Conservation (phyloP, 2,329 filamentous ascomycete genomes). For the Hansfordia pulvinata region DNA sequence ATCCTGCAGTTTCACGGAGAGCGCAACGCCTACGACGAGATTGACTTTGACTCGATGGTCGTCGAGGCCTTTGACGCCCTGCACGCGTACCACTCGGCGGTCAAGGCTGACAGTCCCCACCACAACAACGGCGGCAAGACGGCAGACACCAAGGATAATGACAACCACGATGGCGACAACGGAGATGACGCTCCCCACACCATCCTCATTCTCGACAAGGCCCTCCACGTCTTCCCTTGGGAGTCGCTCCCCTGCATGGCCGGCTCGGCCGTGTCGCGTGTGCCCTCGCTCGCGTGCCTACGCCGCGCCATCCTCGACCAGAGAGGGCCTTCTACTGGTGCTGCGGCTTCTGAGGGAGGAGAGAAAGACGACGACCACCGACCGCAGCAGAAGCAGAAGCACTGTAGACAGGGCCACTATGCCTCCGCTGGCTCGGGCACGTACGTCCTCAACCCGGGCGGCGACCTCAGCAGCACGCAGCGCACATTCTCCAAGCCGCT, state of each 20-base stretch:
- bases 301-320: slow-evolving; percentile 58
- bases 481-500: slow-evolving; percentile 58
- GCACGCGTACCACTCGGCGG: slow-evolving; percentile 55
- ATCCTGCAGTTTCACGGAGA: slow-evolving; percentile 95
- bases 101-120: slow-evolving; percentile 22
- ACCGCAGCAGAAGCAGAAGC: slow-evolving; percentile 2
- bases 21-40: slow-evolving; percentile 91
- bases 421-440: slow-evolving; percentile 43
- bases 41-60: slow-evolving; percentile 87
- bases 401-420: slow-evolving; percentile 37
- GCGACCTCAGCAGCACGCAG: slow-evolving; percentile 72
- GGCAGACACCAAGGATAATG: no score
- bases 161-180: no score
- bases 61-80: slow-evolving; percentile 80
- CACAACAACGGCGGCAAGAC: no score
- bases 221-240: slow-evolving; percentile 87
- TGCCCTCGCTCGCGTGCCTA: slow-evolving; percentile 76
- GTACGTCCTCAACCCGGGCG: slow-evolving; percentile 82
- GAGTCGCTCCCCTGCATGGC: slow-evolving; percentile 84
- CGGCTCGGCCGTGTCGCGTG: slow-evolving; percentile 65
- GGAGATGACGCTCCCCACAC: slow-evolving; percentile 63
- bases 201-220: slow-evolving; percentile 82
- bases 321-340: no score
- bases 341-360: slow-evolving; percentile 5
- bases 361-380: slow-evolving; percentile 12